Percentiles rank a stretch among this genome's conserved stretches.
phyloP scores from a whole-genome alignment of 345 rosid genomes.

The Arabidopsis suecica region DNA sequence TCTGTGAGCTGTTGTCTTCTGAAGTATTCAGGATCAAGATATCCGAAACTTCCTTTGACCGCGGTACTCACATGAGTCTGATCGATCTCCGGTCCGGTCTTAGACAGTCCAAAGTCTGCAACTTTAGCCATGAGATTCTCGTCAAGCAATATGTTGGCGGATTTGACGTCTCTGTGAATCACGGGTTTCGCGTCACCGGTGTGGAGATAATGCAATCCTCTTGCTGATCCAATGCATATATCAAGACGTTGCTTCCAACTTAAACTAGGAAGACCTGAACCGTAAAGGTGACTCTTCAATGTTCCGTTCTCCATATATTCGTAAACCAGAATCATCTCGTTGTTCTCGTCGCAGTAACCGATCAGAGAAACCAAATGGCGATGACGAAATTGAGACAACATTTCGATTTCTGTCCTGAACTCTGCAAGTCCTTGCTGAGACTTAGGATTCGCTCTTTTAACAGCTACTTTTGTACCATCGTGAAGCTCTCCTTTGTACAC shows the following conservation, averaged over 20 bases:
- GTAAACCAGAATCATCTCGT: slow-evolving; percentile 79
- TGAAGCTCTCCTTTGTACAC: slow-evolving; percentile 69
- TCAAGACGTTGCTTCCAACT: slow-evolving; percentile 75
- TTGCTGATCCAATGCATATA: slow-evolving; percentile 72
- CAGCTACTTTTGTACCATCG: slow-evolving; percentile 72
- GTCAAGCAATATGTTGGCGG: slow-evolving; percentile 75
- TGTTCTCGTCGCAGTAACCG: slow-evolving; percentile 79
- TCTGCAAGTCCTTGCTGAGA: slow-evolving; percentile 84
- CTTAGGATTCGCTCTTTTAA: slow-evolving; percentile 72
- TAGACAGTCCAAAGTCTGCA: slow-evolving; percentile 89
- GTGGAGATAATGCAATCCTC: slow-evolving; percentile 78
- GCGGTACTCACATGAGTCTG: slow-evolving; percentile 98
- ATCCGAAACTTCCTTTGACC: slow-evolving; percentile 93
- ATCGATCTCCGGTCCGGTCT: slow-evolving; percentile 88
- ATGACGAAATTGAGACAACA: slow-evolving; percentile 80
- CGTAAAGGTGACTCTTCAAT: slow-evolving; percentile 71
- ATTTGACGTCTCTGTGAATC: slow-evolving; percentile 78
- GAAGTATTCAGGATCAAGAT: slow-evolving; percentile 89
- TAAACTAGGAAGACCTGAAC: slow-evolving; percentile 61
- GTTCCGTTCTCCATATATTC: slow-evolving; percentile 86
- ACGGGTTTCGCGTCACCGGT: slow-evolving; percentile 73
- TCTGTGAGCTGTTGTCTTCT: slow-evolving; percentile 91
- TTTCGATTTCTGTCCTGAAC: slow-evolving; percentile 81
- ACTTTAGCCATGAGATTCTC: slow-evolving; percentile 82
- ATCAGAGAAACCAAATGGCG: slow-evolving; percentile 83